These are phyloP conservation scores for Afroboletus lepidellus DNA, from an alignment of 1,284 basidiomycete species.

Conservation along the genomic window DNA sequence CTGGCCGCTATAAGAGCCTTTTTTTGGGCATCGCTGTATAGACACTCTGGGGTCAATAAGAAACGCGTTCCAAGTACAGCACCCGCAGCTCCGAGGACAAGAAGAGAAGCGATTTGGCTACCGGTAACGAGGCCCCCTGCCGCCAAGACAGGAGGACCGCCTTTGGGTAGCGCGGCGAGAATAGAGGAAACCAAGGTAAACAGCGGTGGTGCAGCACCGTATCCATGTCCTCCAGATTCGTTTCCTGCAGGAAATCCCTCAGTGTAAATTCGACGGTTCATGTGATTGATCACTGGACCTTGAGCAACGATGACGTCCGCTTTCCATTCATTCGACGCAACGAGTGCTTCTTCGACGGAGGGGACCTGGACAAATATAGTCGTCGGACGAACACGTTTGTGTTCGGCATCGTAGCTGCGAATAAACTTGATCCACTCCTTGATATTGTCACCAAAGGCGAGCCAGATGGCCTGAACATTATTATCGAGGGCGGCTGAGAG, in stretches of 20 bases:
- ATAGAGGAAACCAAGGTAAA: conserved; percentile 59
- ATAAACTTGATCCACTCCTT: conserved; percentile 59
- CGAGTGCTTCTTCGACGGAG: conserved; percentile 54
- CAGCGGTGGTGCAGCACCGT: conserved; percentile 52
- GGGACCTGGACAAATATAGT: conserved; percentile 63
- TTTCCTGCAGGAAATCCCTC: conserved; percentile 45
- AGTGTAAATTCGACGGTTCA: conserved; percentile 5
- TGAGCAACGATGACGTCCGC: conserved; percentile 74
- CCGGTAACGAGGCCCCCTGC: conserved; percentile 55
- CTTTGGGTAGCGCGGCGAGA: conserved; percentile 41
- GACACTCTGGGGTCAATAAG: conserved; percentile 62
- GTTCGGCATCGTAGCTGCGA: conserved; percentile 47
- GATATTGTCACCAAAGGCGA: conserved; percentile 64
- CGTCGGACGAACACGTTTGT: conserved; percentile 42
- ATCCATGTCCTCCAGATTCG: conserved; percentile 76
- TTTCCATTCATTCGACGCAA: conserved; percentile 59
- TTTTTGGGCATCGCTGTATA: conserved; percentile 57
- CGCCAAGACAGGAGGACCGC: conserved; percentile 56
- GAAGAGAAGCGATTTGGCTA: conserved; percentile 59
- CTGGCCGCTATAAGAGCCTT: conserved; percentile 52
- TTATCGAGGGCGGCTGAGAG: conserved; percentile 54
- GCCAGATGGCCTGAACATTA: conserved; percentile 67
- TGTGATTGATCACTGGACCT: conserved; percentile 43
- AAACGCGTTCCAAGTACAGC: conserved; percentile 73
- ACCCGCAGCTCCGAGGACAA: conserved; percentile 65